These are phyloP conservation scores for Myrmaecium sp. DNA, from an alignment of 2,329 filamentous ascomycete genomes.

Conservation along the genomic window DNA sequence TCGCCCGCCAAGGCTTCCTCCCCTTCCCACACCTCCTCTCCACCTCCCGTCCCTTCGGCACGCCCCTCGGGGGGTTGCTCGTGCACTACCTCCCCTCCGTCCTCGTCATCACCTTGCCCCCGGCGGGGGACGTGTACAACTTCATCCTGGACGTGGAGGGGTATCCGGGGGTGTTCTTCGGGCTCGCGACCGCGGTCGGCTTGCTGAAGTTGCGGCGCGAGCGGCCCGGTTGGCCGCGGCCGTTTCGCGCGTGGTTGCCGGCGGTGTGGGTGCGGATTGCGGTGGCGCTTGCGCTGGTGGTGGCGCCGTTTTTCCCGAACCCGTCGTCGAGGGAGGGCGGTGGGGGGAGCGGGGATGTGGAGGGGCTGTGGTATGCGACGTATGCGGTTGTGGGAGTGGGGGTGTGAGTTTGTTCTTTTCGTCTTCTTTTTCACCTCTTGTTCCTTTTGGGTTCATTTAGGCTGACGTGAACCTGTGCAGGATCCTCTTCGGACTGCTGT, in stretches of 20 bases:
- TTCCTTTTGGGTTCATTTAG: conserved; percentile 1
- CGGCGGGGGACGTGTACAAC: conserved; percentile 49
- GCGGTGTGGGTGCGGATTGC: conserved; percentile 40
- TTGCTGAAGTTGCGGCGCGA: conserved; percentile 43
- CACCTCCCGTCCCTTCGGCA: conserved; percentile 48
- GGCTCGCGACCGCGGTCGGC: conserved; percentile 39
- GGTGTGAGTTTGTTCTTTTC: conserved; percentile 27
- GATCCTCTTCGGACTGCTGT: conserved; percentile 40
- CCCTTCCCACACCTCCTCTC: conserved; percentile 45
- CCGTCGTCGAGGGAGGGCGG: conserved; percentile 18
- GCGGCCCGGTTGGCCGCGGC: conserved; percentile 42
- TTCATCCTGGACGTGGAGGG: conserved; percentile 59
- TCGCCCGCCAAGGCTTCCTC: conserved; percentile 53
- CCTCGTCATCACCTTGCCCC: conserved; percentile 48
- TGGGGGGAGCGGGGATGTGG: conserved; percentile 6
- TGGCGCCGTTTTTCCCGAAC: conserved; percentile 43
- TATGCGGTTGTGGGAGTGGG: conserved; percentile 36
- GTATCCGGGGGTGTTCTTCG: conserved; percentile 46
- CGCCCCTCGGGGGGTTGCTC: conserved; percentile 49
- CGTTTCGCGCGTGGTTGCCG: conserved; percentile 47
- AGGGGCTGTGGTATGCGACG: conserved; percentile 31
- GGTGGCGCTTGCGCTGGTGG: conserved; percentile 37
- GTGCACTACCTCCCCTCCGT: conserved; percentile 53
- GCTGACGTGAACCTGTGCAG: conserved; percentile 20
- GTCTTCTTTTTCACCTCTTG: background rate